Conservation (phyloP, 2,329 filamentous ascomycete genomes). For the Penicillium sp. region DNA sequence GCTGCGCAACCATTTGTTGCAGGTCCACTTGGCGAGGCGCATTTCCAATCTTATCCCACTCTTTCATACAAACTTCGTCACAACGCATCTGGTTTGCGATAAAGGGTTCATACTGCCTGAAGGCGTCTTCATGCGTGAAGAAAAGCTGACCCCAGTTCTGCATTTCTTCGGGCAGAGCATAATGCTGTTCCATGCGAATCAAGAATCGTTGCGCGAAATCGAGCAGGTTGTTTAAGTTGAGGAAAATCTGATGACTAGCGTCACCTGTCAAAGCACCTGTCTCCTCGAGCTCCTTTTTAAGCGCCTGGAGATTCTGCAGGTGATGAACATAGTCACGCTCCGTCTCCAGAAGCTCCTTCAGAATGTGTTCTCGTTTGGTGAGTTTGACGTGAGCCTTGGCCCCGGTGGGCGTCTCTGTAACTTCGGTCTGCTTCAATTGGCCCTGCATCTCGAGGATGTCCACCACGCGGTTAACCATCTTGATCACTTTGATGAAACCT, state of each 20-base stretch:
- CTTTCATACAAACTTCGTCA: slow-evolving; percentile 76
- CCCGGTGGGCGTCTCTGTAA: slow-evolving; percentile 48
- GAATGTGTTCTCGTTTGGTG: slow-evolving; percentile 80
- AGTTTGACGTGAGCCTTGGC: slow-evolving; percentile 57
- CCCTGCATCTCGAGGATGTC: slow-evolving; percentile 81
- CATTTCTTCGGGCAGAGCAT: slow-evolving; percentile 71
- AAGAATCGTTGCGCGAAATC: slow-evolving; percentile 95
- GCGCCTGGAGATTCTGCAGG: slow-evolving; percentile 85
- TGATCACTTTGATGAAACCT: slow-evolving; percentile 94
- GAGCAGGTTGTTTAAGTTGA: slow-evolving; percentile 91
- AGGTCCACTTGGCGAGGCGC: slow-evolving; percentile 67
- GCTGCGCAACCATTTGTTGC: slow-evolving; percentile 77
- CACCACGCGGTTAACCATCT: slow-evolving; percentile 88
- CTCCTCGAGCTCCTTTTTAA: slow-evolving; percentile 88
- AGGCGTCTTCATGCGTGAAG: slow-evolving; percentile 78
- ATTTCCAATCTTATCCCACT: slow-evolving; percentile 81
- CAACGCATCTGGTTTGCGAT: slow-evolving; percentile 96
- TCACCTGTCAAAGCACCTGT: slow-evolving; percentile 87
- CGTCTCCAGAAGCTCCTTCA: slow-evolving; percentile 89
- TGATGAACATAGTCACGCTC: slow-evolving; percentile 98
- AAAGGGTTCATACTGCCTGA: slow-evolving; percentile 93
- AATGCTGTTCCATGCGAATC: slow-evolving; percentile 93
- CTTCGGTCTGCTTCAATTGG: slow-evolving; percentile 65
- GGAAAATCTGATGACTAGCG: slow-evolving; percentile 88
- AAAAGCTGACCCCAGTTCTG: slow-evolving; percentile 98